phyloP scores from a whole-genome alignment of 1,284 basidiomycete genomes.

The Polyporus tsugae region DNA sequence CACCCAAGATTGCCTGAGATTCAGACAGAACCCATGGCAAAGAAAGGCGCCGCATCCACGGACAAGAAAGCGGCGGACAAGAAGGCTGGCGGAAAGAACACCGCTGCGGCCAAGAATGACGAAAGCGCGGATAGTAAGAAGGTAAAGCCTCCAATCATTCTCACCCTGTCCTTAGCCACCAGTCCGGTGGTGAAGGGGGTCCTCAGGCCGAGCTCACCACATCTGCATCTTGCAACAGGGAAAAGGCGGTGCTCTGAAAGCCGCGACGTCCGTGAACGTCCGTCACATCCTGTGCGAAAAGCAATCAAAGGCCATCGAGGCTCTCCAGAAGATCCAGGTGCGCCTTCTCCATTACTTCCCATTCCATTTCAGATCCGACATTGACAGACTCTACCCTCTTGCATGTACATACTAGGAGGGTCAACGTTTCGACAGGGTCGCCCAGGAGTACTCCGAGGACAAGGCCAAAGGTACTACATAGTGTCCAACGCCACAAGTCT shows the following conservation, averaged over 20 bases:
- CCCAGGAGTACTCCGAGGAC: conserved; percentile 87
- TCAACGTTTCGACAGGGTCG: conserved; percentile 83
- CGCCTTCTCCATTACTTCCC: conserved; percentile 8
- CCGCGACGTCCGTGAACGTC: conserved; percentile 83
- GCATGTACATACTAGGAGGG: conserved; percentile 64
- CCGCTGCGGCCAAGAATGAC: conserved; percentile 38
- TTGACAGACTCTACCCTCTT: too few relatives aligned
- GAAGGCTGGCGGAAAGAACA: conserved; percentile 47
- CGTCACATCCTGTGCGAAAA: conserved; percentile 90
- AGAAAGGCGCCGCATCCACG: conserved; percentile 50
- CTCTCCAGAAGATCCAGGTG: conserved; percentile 80
- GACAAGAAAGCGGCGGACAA: conserved; percentile 48
- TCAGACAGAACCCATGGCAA: conserved; percentile 52
- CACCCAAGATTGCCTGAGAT: neutral
- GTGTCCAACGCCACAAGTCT: conserved; percentile 22
- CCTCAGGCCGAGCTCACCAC: neutral
- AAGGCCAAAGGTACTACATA: conserved; percentile 78
- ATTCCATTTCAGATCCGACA: neutral
- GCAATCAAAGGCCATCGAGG: conserved; percentile 79
- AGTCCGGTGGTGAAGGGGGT: conserved; percentile 8
- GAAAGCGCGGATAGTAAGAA: conserved; percentile 45
- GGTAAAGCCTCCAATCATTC: conserved; percentile 16
- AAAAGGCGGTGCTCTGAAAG: conserved; percentile 63
- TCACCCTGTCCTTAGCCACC: too few relatives aligned
- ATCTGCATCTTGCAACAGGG: conserved; percentile 44